Evolutionary conservation across 352 stramenopile genomes (phyloP).

Genomic region (Phytophthora europaea): DNA sequence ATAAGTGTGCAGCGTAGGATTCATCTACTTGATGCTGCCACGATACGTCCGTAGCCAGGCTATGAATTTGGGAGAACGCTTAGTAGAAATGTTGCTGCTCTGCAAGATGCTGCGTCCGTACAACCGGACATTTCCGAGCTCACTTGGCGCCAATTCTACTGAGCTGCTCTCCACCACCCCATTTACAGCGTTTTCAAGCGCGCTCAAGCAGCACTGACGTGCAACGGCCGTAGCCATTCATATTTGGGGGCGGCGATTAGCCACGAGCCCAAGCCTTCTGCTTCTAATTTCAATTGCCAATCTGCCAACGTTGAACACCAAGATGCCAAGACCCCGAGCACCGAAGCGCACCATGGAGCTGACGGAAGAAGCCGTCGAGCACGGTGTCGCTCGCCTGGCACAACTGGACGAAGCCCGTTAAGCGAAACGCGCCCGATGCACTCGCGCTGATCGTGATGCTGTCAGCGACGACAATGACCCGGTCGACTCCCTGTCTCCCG

Average conservation of each 20-base stretch:
- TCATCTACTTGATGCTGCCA: too few relatives aligned
- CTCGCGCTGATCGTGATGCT: background rate
- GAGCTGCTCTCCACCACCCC: too few relatives aligned
- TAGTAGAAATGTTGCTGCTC: too few relatives aligned
- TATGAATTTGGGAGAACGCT: too few relatives aligned
- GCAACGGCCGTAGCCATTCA: too few relatives aligned
- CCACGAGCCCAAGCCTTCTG: background rate
- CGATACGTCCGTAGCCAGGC: too few relatives aligned
- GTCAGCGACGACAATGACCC: background rate
- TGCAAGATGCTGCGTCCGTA: too few relatives aligned
- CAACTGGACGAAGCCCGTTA: slow-evolving; percentile 7
- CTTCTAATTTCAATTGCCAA: background rate
- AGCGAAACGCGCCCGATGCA: slow-evolving; percentile 11
- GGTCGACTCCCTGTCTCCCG: slow-evolving; percentile 3
- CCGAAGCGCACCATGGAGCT: slow-evolving; percentile 7
- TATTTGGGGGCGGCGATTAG: background rate
- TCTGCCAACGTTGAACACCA: background rate
- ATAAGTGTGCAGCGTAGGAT: too few relatives aligned
- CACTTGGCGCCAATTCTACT: too few relatives aligned
- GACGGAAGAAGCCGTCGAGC: slow-evolving; percentile 9
- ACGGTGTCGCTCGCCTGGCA: slow-evolving; percentile 2
- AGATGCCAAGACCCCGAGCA: slow-evolving; percentile 4
- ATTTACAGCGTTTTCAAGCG: background rate
- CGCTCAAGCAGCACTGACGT: background rate
- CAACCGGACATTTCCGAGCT: too few relatives aligned